phyloP scores from a whole-genome alignment of 2,329 filamentous ascomycete species.

The Byssothecium circinans region DNA sequence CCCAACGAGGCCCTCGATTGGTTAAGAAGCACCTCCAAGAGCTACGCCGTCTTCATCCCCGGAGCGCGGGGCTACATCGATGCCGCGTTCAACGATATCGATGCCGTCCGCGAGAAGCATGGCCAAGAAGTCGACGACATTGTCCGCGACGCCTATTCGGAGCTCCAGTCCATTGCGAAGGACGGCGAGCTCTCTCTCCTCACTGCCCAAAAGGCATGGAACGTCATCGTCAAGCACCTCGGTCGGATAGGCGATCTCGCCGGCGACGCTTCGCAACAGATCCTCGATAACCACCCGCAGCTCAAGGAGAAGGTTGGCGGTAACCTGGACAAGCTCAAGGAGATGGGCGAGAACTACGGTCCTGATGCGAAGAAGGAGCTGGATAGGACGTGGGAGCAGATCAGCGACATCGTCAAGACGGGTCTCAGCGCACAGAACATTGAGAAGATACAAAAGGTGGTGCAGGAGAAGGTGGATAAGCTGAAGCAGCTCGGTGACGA shows the following conservation, averaged over 20 bases:
- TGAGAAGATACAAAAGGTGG: slow-evolving; percentile 58
- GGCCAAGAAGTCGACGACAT: slow-evolving; percentile 70
- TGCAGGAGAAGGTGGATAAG: slow-evolving; percentile 71
- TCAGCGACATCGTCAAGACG: slow-evolving; percentile 64
- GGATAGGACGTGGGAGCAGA: slow-evolving; percentile 69
- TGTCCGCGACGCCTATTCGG: slow-evolving; percentile 66
- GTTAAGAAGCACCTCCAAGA: slow-evolving; percentile 66
- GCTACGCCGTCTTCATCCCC: slow-evolving; percentile 72
- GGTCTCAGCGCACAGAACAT: slow-evolving; percentile 62
- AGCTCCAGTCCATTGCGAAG: slow-evolving; percentile 64
- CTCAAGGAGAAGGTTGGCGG: slow-evolving; percentile 72
- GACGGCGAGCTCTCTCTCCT: slow-evolving; percentile 64
- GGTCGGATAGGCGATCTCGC: slow-evolving; percentile 63
- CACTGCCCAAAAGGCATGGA: slow-evolving; percentile 62
- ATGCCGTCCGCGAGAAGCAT: slow-evolving; percentile 68
- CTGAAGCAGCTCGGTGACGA: slow-evolving; percentile 69
- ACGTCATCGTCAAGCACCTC: slow-evolving; percentile 64
- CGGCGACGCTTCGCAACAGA: slow-evolving; percentile 62
- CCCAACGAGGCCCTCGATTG: slow-evolving; percentile 67
- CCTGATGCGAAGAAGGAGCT: slow-evolving; percentile 77
- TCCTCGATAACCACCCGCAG: slow-evolving; percentile 73
- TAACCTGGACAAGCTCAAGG: slow-evolving; percentile 68
- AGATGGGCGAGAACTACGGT: slow-evolving; percentile 69
- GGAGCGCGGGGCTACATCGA: slow-evolving; percentile 71
- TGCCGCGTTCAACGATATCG: slow-evolving; percentile 68